A percentile compares a stretch with the other conserved stretches of the same genome.
Conservation (phyloP, 179 eudicot species). For the Camellia oleifera region DNA sequence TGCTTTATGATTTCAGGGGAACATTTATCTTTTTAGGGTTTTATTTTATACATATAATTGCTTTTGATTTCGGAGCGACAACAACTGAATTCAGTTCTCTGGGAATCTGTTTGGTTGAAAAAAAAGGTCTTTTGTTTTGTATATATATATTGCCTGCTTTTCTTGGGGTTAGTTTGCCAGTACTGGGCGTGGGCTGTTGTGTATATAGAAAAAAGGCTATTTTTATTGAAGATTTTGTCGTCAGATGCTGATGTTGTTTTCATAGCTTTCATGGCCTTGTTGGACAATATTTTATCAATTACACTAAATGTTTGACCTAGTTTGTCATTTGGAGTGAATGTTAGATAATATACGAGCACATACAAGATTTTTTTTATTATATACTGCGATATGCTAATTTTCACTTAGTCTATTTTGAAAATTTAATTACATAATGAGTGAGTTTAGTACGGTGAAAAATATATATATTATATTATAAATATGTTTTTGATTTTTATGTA, state of each 20-base stretch:
- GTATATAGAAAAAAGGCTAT: background rate
- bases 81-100: too few relatives aligned
- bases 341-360: background rate
- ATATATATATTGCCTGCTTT: background rate
- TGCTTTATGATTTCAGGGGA: background rate
- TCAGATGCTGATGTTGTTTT: background rate
- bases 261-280: background rate
- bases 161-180: background rate
- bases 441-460: too few relatives aligned
- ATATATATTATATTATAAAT: too few relatives aligned
- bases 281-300: background rate
- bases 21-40: background rate
- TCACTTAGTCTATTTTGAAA: too few relatives aligned
- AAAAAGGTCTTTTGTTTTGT: background rate
- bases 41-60: background rate
- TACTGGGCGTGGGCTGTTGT: background rate
- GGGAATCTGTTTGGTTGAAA: background rate
- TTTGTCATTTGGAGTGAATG: background rate
- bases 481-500: too few relatives aligned
- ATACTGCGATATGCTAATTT: background rate
- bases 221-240: background rate
- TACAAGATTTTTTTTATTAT: background rate
- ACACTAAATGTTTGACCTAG: background rate
- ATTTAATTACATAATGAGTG: too few relatives aligned
- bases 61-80: background rate